These are phyloP conservation scores for Fusarium sp. DNA, from an alignment of 2,329 filamentous ascomycete genomes.

Conservation along the genomic window DNA sequence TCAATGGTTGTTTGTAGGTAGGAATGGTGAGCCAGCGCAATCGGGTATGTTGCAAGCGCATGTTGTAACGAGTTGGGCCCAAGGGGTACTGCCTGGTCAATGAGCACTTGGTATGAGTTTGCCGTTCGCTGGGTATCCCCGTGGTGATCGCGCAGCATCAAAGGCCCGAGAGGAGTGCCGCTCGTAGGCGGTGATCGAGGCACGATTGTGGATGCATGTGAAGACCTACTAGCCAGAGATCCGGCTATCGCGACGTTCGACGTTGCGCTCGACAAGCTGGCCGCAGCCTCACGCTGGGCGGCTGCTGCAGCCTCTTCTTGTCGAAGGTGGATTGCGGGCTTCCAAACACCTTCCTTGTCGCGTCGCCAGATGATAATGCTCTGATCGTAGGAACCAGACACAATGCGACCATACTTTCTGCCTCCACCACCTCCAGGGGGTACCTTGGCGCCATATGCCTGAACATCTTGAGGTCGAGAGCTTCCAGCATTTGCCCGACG, in stretches of 20 bases:
- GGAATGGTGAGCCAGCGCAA: conserved; percentile 58
- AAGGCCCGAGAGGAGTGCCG: conserved; percentile 18
- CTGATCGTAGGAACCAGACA: conserved; percentile 96
- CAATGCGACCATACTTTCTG: conserved; percentile 90
- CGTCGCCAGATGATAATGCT: conserved; percentile 95
- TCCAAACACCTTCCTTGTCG: conserved; percentile 86
- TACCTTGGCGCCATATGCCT: conserved; percentile 83
- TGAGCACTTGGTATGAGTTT: conserved; percentile 60
- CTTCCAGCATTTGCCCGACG: conserved; percentile 75
- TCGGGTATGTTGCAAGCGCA: conserved; percentile 59
- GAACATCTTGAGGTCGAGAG: conserved; percentile 77
- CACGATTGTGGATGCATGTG: conserved; percentile 5
- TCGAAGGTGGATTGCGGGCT: conserved; percentile 76
- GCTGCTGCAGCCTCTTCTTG: conserved; percentile 75
- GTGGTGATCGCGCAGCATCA: conserved; percentile 42
- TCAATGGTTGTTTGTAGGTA: conserved; percentile 64
- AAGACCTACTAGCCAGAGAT: conserved; percentile 11
- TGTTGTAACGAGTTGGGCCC: conserved; percentile 60
- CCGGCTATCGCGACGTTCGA: conserved; percentile 25
- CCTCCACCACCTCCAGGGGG: conserved; percentile 93
- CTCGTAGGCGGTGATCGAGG: conserved; percentile 16
- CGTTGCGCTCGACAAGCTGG: conserved; percentile 17
- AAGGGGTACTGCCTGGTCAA: conserved; percentile 63
- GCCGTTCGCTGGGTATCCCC: conserved; percentile 47
- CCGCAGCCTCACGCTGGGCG: conserved; percentile 51